A percentile compares a stretch with the other conserved stretches of the same genome.
Evolutionary conservation across 2,329 filamentous ascomycete genomes (phyloP).

Genomic region (Penicillium sp.): DNA sequence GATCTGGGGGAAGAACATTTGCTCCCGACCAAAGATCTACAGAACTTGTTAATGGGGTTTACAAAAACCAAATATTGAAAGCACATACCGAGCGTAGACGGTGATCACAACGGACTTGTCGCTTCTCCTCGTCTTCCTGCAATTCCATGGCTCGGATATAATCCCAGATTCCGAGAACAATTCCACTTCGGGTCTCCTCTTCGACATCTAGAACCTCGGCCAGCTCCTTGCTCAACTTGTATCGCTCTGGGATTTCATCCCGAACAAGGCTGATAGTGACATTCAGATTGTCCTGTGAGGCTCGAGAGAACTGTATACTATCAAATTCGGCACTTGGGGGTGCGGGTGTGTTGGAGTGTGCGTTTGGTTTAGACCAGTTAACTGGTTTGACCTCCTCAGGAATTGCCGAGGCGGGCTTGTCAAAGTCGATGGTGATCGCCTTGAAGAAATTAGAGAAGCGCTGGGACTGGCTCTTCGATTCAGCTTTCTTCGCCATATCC

Average conservation of each 20-base stretch:
- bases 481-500: constrained; percentile 29
- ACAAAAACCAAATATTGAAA: background rate
- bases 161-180: constrained; percentile 91
- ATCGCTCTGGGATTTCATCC: constrained; percentile 83
- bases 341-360: constrained; percentile 51
- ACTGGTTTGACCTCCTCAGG: constrained; percentile 52
- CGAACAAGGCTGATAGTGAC: constrained; percentile 82
- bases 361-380: constrained; percentile 81
- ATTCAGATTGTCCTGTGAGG: constrained; percentile 88
- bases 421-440: constrained; percentile 52
- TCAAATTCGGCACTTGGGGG: constrained; percentile 77
- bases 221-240: constrained; percentile 72
- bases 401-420: constrained; percentile 41
- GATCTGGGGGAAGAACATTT: constrained; percentile 81
- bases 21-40: constrained; percentile 71
- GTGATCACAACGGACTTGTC: constrained; percentile 87
- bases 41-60: constrained; percentile 1
- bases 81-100: constrained; percentile 68
- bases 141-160: constrained; percentile 83
- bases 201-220: constrained; percentile 81
- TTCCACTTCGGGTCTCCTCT: constrained; percentile 82
- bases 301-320: constrained; percentile 84
- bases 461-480: constrained; percentile 34
- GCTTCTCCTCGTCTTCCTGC: constrained; percentile 92
- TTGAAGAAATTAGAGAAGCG: constrained; percentile 53